Evolutionary conservation across 2,329 filamentous ascomycete genomes (phyloP).

Genomic region (Sphaerulina vaccinii): DNA sequence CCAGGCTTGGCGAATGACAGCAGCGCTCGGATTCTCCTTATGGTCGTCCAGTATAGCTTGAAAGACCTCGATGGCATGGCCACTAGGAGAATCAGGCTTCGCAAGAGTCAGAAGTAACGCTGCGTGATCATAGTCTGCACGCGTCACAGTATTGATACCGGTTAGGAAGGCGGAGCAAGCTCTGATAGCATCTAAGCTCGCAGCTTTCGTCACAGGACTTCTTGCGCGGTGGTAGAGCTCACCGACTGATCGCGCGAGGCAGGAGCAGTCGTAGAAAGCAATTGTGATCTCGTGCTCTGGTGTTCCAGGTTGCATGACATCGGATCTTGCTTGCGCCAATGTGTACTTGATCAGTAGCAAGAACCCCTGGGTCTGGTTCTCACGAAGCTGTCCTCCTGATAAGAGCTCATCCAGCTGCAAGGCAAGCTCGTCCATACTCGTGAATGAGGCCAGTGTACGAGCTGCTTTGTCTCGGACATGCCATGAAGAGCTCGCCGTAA

Average conservation of each 20-base stretch:
- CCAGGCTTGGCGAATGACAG: slow-evolving; percentile 23
- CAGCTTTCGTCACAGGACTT: slow-evolving; percentile 39
- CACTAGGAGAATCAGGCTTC: neutral
- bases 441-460: slow-evolving; percentile 56
- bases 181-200: slow-evolving; percentile 18
- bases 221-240: slow-evolving; percentile 18
- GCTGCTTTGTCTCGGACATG: slow-evolving; percentile 80
- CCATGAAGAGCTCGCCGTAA: slow-evolving; percentile 71
- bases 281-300: slow-evolving; percentile 2
- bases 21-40: slow-evolving; percentile 8
- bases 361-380: slow-evolving; percentile 38
- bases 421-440: slow-evolving; percentile 8
- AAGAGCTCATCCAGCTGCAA: slow-evolving; percentile 19
- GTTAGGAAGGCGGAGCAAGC: slow-evolving; percentile 6
- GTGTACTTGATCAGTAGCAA: slow-evolving; percentile 34
- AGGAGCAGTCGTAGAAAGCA: slow-evolving; percentile 8
- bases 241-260: slow-evolving; percentile 4
- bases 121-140: slow-evolving; percentile 1
- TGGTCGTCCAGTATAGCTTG: neutral
- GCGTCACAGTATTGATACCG: slow-evolving; percentile 1
- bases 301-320: slow-evolving; percentile 8
- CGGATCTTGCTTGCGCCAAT: neutral
- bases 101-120: neutral
- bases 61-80: slow-evolving; percentile 1
- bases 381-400: slow-evolving; percentile 1